Base-by-base conservation (phyloP, 1,284 basidiomycete species). In the Coriolopsis trogii region DNA sequence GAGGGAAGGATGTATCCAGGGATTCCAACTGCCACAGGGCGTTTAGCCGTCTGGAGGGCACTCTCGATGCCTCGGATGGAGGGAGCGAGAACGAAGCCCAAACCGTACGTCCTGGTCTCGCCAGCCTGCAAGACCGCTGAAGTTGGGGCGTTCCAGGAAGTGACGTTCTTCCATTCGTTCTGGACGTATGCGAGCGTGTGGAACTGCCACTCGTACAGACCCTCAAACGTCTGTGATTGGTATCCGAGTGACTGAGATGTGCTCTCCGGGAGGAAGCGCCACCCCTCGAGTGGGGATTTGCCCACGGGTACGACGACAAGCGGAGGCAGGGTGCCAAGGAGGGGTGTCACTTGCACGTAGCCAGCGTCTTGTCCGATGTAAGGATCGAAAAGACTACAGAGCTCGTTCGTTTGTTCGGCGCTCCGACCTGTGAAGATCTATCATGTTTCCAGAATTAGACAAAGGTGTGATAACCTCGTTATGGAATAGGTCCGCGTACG, bases 141-240 rank as follows among this genome's bases (percentile, higher is more conserved):
- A 1, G 79, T 78, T 0, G 81, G 73, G 6, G 73, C 73, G 60
- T 82, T 84, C 80, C 81, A 82, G 0, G 81, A 79, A 0, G 76
- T 76, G 29, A 78, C 78, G 21, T 59, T 59, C 6, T 69, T 67
- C 81, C 81, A 82, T 58, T 82, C 80, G 57, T 80, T 78, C 59
- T 82, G 69, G 9, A 80, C 80, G 58, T 81, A 82, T 0, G 81
- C 81, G 18, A 81, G 67, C 1, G 80, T 82, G 50, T 82, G 81
- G 63, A 82, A 81, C 56, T 80, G 77, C 80, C 80, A 82, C 67
- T 81, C 80, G 66, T 81, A 81, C 7, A 82, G 63, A 0, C 76
- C 81, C 62, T 84, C 81, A 58, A 82, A 84, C 0, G 81, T 82
- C 62, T 84, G 81, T 1, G 79, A 81, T 58, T 82, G 80, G 60